A percentile compares a stretch with the other conserved stretches of the same genome.
phyloP scores from a whole-genome alignment of 192 early-diverging fungal genomes.

The Irineochytrium annulatum region DNA sequence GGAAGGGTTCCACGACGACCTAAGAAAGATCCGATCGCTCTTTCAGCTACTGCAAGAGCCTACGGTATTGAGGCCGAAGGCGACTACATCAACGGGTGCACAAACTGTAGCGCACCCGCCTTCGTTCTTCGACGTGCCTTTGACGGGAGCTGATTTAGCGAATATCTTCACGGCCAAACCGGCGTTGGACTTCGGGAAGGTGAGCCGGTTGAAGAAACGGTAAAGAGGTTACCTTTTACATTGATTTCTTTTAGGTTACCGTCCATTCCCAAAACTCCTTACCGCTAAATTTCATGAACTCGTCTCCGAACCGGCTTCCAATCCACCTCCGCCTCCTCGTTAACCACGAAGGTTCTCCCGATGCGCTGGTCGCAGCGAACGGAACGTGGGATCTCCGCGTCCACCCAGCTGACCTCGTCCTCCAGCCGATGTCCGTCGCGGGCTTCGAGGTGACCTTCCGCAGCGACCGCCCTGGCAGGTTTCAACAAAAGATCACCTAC shows the following conservation, averaged over 20 bases:
- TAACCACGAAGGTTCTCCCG: neutral
- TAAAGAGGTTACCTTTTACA: no score
- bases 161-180: constrained; percentile 30
- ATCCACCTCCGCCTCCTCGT: constrained; percentile 34
- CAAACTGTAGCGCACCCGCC: no score
- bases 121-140: constrained; percentile 17
- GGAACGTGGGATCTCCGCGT: constrained; percentile 6
- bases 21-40: constrained; percentile 11
- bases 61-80: neutral
- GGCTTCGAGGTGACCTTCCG: constrained; percentile 32
- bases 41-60: constrained; percentile 22
- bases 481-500: constrained; percentile 33
- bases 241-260: no score
- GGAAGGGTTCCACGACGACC: constrained; percentile 11
- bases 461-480: constrained; percentile 17
- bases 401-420: constrained; percentile 16
- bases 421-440: constrained; percentile 31
- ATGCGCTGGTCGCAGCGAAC: neutral
- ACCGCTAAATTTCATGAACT: constrained; percentile 44
- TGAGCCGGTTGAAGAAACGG: no score
- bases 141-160: constrained; percentile 32
- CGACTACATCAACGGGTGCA: neutral
- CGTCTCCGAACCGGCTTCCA: constrained; percentile 17
- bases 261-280: constrained; percentile 32
- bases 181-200: constrained; percentile 34